These are phyloP conservation scores for Nemania sp. DNA, from an alignment of 2,329 filamentous ascomycete species.

Conservation along the genomic window DNA sequence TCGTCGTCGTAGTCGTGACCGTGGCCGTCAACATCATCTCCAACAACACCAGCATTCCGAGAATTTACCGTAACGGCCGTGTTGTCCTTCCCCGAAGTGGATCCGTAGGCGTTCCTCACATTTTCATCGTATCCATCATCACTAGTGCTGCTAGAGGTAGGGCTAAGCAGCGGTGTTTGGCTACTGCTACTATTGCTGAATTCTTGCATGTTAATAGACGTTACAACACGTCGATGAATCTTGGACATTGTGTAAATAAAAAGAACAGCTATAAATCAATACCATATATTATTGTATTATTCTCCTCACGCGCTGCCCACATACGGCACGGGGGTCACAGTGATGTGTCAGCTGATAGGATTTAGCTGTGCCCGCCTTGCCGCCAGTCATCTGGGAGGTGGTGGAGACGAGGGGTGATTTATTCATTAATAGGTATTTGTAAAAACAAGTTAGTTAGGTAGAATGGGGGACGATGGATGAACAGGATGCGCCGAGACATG, in stretches of 20 bases:
- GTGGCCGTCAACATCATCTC: conserved; percentile 20
- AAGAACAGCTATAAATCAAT: conserved; percentile 16
- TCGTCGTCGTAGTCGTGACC: conserved; percentile 21
- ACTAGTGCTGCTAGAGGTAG: conserved; percentile 35
- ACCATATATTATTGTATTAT: conserved; percentile 3
- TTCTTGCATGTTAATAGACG: conserved; percentile 45
- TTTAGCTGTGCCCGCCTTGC: conserved; percentile 1
- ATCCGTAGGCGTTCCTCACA: conserved; percentile 45
- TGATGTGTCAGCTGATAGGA: conserved; percentile 39
- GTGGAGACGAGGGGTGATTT: conserved; percentile 31
- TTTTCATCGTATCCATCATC: conserved; percentile 29
- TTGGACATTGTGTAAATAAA: conserved; percentile 41
- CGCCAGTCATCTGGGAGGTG: conserved; percentile 4
- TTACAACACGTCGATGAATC: conserved; percentile 43
- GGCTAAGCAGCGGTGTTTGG: conserved; percentile 45
- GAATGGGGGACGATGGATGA: background rate
- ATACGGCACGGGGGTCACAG: conserved; percentile 18
- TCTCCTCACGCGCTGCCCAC: conserved; percentile 8
- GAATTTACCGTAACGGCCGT: conserved; percentile 34
- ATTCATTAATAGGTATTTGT: conserved; percentile 12
- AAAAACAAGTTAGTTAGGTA: background rate
- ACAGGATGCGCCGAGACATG: background rate
- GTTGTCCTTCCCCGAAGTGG: conserved; percentile 44
- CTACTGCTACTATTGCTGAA: conserved; percentile 34
- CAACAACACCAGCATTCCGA: conserved; percentile 18